Percentiles rank a stretch among this genome's conserved stretches.
These are phyloP conservation scores for Fusarium subglutinans DNA, from an alignment of 2,329 filamentous ascomycete genomes.

Conservation along the genomic window DNA sequence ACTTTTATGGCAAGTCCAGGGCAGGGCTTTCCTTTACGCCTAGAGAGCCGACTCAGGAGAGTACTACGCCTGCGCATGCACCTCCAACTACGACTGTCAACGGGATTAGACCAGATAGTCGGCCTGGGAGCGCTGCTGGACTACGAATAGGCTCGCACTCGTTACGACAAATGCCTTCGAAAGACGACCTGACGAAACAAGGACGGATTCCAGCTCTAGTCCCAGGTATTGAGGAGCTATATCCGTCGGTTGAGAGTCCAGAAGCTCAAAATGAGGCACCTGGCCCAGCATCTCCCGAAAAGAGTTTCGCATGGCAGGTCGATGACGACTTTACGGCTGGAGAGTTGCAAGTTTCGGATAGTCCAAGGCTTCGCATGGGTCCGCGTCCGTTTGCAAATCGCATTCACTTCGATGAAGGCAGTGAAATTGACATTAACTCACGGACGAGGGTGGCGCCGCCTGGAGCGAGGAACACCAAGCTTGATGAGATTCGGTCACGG, in stretches of 20 bases:
- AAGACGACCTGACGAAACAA: conserved; percentile 42
- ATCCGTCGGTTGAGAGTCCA: conserved; percentile 47
- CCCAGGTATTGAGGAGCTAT: conserved; percentile 51
- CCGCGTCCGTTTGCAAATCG: conserved; percentile 50
- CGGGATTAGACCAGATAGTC: conserved; percentile 7
- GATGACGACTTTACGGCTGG: conserved; percentile 67
- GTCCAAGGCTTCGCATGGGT: conserved; percentile 59
- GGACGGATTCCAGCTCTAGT: conserved; percentile 50
- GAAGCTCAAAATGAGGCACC: conserved; percentile 6
- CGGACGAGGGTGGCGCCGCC: conserved; percentile 42
- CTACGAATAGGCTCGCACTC: conserved; percentile 13
- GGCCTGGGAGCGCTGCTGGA: conserved; percentile 10
- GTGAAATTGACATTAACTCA: conserved; percentile 44
- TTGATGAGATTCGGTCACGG: conserved; percentile 56
- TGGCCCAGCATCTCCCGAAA: conserved; percentile 54
- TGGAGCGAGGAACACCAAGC: conserved; percentile 52
- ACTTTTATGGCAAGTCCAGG: conserved; percentile 40
- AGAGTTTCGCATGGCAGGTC: conserved; percentile 64
- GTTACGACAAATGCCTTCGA: conserved; percentile 34
- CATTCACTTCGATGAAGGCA: conserved; percentile 45
- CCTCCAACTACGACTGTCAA: conserved; percentile 2
- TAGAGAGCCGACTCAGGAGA: conserved; percentile 22
- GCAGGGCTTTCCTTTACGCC: conserved; percentile 35
- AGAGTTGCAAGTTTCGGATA: conserved; percentile 65
- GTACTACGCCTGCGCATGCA: background rate